A percentile compares a stretch with the other conserved stretches of the same genome.
Evolutionary conservation across 1,284 basidiomycete species (phyloP).

Genomic region (Cryptococcus sp.): DNA sequence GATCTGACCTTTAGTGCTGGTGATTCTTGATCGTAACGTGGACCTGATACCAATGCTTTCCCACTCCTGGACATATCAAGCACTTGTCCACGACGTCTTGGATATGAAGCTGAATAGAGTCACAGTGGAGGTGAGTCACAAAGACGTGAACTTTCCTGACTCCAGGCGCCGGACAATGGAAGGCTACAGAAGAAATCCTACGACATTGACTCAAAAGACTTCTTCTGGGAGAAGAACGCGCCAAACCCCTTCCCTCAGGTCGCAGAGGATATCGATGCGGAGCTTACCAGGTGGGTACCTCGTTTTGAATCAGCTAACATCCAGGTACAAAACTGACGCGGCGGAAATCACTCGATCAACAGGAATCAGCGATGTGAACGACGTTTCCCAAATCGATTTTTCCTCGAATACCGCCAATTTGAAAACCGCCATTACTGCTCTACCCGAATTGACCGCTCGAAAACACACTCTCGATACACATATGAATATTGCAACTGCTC

Average conservation of each 20-base stretch:
- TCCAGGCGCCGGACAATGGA: constrained; percentile 53
- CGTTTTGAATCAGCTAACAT: background rate
- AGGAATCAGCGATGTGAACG: constrained; percentile 91
- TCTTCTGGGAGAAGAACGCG: constrained; percentile 98
- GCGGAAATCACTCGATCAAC: constrained; percentile 95
- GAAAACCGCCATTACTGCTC: constrained; percentile 94
- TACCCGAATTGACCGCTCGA: constrained; percentile 95
- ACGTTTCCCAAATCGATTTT: constrained; percentile 90
- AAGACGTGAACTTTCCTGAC: background rate
- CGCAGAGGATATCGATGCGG: constrained; percentile 92
- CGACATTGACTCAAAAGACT: constrained; percentile 96
- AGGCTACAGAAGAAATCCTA: constrained; percentile 77
- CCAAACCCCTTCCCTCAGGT: constrained; percentile 97
- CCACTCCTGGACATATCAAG: constrained; percentile 99
- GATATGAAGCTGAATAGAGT: constrained; percentile 97
- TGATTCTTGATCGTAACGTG: constrained; percentile 90
- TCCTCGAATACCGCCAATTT: constrained; percentile 90
- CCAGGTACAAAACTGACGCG: constrained; percentile 84
- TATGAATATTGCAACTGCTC: constrained; percentile 97
- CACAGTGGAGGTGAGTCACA: constrained; percentile 58
- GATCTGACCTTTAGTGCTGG: constrained; percentile 61
- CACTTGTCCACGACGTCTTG: constrained; percentile 93
- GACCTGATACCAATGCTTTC: constrained; percentile 93
- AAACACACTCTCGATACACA: constrained; percentile 96
- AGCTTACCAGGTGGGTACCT: constrained; percentile 62